These are phyloP conservation scores for Gyrodon lividus DNA, from an alignment of 768 basidiomycete genomes.

Conservation along the genomic window DNA sequence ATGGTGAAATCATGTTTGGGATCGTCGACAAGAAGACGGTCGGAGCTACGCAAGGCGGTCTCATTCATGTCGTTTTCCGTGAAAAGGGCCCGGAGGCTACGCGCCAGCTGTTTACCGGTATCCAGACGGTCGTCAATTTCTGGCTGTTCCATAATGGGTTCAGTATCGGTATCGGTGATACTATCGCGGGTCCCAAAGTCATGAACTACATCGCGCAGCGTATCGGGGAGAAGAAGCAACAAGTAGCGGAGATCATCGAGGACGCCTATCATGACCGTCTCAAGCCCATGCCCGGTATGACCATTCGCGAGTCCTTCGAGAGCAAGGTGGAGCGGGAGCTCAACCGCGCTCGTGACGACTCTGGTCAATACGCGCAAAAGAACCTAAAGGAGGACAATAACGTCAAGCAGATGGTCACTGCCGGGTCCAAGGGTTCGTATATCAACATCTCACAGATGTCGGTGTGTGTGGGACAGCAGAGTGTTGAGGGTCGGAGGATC, in stretches of 20 bases:
- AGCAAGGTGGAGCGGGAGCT: conserved; percentile 86
- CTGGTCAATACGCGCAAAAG: conserved; percentile 96
- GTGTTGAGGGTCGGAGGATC: conserved; percentile 96
- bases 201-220: conserved; percentile 85
- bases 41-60: conserved; percentile 90
- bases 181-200: conserved; percentile 86
- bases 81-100: conserved; percentile 96
- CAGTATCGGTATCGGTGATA: conserved; percentile 98
- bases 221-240: conserved; percentile 76
- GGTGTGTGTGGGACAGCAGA: conserved; percentile 97
- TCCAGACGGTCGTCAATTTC: conserved; percentile 95
- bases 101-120: conserved; percentile 84
- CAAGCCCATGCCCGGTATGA: conserved; percentile 95
- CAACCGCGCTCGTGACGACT: conserved; percentile 92
- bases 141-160: conserved; percentile 99
- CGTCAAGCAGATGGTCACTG: conserved; percentile 99
- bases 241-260: conserved; percentile 77
- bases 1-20: conserved; percentile 93
- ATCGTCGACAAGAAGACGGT: conserved; percentile 99
- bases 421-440: conserved; percentile 97
- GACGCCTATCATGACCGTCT: conserved; percentile 84
- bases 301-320: conserved; percentile 98
- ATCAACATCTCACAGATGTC: conserved; percentile 99
- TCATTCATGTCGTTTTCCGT: conserved; percentile 95
- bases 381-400: conserved; percentile 99